Base-by-base conservation (phyloP, 2,329 filamentous ascomycete species). In the Aspergillus fischeri region DNA sequence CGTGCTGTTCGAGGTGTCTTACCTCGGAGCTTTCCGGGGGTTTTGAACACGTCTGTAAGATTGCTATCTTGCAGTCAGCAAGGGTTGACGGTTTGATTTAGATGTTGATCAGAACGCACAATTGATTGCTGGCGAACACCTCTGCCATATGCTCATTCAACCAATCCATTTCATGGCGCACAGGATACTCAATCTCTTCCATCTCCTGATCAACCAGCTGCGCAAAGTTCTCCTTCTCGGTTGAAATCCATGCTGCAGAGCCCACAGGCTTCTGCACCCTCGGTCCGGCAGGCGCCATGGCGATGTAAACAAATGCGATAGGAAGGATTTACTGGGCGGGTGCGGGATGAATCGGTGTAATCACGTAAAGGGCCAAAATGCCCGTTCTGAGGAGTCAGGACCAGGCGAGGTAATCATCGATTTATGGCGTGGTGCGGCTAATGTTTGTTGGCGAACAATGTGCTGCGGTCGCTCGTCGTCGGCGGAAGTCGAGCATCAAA, bases 121-220 rank as follows among this genome's bases (percentile, higher is more conserved):
- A 85, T 76, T 92, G 86, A 70, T 92, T 89, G 66, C 88, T 86
- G 67, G 87, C 88, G 73, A 97, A 96, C 69, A 99, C 91, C 62
- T 96, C 91, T 51, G 86, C 86, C 93, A 99, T 97, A 74, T 99
- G 94, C 77, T 97, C 94, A 70, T 99, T 97, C 67, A 99, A 81
- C 94, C 94, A 99, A 72, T 97, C 92, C 69, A 97, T 80, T 74
- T 99, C 94, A 76, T 97, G 96, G 57, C 90, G 86, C 60, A 91
- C 92, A 29, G 92, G 91, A 77, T 90, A 97, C 47, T 90, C 86
- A 70, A 97, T 95, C 77, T 99, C 95, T 65, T 97, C 93, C 54
- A 90, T 84, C 74, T 97, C 94, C 55, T 91, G 84, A 49, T 88
- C 82, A 17, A 89, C 83, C 61, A 97, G 86, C 63, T 90, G 84